phyloP scores from a whole-genome alignment of 2,329 filamentous ascomycete species.

The Alternaria novae-zelandiae region DNA sequence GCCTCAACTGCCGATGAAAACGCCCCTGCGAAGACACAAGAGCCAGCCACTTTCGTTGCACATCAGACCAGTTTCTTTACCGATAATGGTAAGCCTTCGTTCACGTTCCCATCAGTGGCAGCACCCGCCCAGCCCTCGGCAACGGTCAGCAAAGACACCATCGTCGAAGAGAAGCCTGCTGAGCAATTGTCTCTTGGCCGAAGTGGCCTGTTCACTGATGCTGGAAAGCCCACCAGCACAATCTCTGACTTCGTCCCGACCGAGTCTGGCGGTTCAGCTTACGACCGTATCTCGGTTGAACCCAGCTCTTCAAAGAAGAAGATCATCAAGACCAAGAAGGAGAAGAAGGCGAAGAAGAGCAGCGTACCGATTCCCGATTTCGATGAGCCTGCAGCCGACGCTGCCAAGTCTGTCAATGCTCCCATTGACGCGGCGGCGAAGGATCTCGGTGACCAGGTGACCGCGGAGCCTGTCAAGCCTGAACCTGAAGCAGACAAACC shows the following conservation, averaged over 20 bases:
- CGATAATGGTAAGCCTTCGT: slow-evolving; percentile 12
- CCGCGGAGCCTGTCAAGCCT: background rate
- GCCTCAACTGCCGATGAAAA: background rate
- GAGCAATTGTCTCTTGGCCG: background rate
- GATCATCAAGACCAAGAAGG: slow-evolving; percentile 34
- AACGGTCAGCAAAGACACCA: background rate
- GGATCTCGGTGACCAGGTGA: background rate
- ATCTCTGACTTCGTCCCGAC: background rate
- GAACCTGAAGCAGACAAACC: background rate
- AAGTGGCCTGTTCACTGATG: slow-evolving; percentile 11
- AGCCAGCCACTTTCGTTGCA: background rate
- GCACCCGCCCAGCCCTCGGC: background rate
- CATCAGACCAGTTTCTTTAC: slow-evolving; percentile 14
- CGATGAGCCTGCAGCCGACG: background rate
- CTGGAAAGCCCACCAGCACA: slow-evolving; percentile 3
- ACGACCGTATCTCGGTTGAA: slow-evolving; percentile 17
- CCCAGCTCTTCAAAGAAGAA: slow-evolving; percentile 27
- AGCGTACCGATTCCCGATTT: slow-evolving; percentile 15
- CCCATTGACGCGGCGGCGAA: background rate
- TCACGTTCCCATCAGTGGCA: background rate
- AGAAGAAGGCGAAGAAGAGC: slow-evolving; percentile 30
- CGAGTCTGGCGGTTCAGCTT: slow-evolving; percentile 3
- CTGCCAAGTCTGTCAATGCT: background rate
- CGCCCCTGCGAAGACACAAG: background rate
- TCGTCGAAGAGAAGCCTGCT: background rate